These are phyloP conservation scores for Hypsizygus marmoreus DNA, from an alignment of 768 basidiomycete species.

Conservation along the genomic window DNA sequence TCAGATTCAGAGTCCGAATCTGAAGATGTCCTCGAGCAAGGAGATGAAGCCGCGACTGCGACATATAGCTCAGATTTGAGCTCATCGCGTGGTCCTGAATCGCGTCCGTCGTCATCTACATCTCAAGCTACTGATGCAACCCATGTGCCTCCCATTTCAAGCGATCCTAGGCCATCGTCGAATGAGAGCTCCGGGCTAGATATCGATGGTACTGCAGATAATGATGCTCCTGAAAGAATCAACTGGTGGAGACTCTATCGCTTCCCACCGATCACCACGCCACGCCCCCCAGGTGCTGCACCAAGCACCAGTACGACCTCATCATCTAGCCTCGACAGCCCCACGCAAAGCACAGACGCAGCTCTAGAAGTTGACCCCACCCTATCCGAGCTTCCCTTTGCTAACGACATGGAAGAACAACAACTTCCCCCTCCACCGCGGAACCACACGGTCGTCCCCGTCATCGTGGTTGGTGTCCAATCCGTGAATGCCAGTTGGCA, in stretches of 20 bases:
- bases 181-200: conserved; percentile 4
- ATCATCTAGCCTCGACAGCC: conserved; percentile 13
- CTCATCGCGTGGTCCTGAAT: no score
- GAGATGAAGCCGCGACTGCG: no score
- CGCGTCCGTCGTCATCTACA: no score
- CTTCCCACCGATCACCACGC: conserved; percentile 65
- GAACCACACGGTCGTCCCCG: conserved; percentile 63
- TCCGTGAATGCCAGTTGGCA: conserved; percentile 58
- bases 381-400: conserved; percentile 19
- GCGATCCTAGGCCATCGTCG: background rate
- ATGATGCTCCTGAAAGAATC: conserved; percentile 44
- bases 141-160: background rate
- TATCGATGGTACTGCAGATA: conserved; percentile 7
- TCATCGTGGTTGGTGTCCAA: conserved; percentile 83
- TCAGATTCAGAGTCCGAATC: conserved; percentile 40
- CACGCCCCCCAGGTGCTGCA: conserved; percentile 24
- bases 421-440: conserved; percentile 12
- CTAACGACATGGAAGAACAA: conserved; percentile 1
- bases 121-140: no score
- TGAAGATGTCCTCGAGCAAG: conserved; percentile 32
- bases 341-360: conserved; percentile 1
- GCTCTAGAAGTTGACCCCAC: conserved; percentile 13
- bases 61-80: no score
- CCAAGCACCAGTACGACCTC: conserved; percentile 15
- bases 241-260: conserved; percentile 86